These are phyloP conservation scores for Metschnikowia corniflorae DNA, from an alignment of 805 yeast genomes.

Conservation along the genomic window DNA sequence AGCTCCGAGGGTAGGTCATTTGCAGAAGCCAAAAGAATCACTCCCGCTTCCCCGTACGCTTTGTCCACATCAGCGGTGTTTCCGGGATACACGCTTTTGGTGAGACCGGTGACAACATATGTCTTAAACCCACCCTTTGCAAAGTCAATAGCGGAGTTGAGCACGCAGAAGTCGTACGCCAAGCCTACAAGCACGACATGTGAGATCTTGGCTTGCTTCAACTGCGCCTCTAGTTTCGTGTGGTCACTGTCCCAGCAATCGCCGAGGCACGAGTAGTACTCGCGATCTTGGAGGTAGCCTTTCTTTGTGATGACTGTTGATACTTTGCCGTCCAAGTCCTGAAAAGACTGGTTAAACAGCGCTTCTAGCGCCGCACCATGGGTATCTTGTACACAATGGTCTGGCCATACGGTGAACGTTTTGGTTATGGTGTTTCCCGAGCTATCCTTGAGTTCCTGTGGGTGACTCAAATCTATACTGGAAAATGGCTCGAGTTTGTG, in stretches of 20 bases:
- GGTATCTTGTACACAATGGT: slow-evolving; percentile 77
- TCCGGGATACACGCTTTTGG: slow-evolving; percentile 53
- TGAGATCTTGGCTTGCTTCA: slow-evolving; percentile 46
- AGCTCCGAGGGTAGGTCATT: slow-evolving; percentile 1
- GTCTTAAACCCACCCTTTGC: slow-evolving; percentile 59
- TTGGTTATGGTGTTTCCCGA: slow-evolving; percentile 22
- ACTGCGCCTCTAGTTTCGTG: slow-evolving; percentile 57
- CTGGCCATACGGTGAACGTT: slow-evolving; percentile 76
- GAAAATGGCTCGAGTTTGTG: slow-evolving; percentile 55
- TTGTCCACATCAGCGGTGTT: slow-evolving; percentile 32
- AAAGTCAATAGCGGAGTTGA: slow-evolving; percentile 71
- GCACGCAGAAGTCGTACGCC: slow-evolving; percentile 85
- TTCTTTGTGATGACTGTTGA: slow-evolving; percentile 52
- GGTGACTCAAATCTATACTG: slow-evolving; percentile 46
- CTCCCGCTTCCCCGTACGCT: slow-evolving; percentile 31
- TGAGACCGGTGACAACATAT: slow-evolving; percentile 52
- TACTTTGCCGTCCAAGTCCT: slow-evolving; percentile 29
- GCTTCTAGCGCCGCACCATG: slow-evolving; percentile 62
- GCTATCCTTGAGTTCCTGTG: slow-evolving; percentile 33
- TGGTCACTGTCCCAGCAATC: slow-evolving; percentile 73
- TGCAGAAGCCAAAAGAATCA: slow-evolving; percentile 19
- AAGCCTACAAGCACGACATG: slow-evolving; percentile 75
- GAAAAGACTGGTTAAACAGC: slow-evolving; percentile 40
- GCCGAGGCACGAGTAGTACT: slow-evolving; percentile 81
- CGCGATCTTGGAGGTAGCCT: slow-evolving; percentile 70